Conservation (phyloP, 192 early-diverging fungal species). For the Linnemannia exigua region DNA sequence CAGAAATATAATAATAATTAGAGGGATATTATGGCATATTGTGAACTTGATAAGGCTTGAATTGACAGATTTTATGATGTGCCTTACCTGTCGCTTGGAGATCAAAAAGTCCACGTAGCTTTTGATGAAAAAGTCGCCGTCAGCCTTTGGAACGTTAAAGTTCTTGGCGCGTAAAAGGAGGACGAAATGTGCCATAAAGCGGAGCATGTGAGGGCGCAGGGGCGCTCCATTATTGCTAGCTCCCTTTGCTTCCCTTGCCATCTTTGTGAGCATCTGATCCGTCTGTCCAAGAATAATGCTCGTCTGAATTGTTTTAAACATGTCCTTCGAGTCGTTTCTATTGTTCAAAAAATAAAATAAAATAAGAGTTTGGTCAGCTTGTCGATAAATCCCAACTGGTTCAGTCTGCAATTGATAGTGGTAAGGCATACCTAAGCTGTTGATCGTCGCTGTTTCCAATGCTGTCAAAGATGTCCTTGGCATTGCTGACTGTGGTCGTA, state of each 20-base stretch:
- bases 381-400: too few relatives aligned
- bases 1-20: background rate
- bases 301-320: slow-evolving; percentile 40
- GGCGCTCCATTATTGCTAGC: slow-evolving; percentile 23
- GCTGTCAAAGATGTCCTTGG: slow-evolving; percentile 37
- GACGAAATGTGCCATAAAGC: slow-evolving; percentile 78
- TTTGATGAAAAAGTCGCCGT: slow-evolving; percentile 66
- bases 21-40: background rate
- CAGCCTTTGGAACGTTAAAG: slow-evolving; percentile 56
- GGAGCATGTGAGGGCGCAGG: slow-evolving; percentile 68
- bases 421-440: slow-evolving; percentile 14
- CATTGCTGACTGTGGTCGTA: slow-evolving; percentile 3
- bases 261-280: slow-evolving; percentile 29
- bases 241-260: slow-evolving; percentile 32
- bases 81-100: slow-evolving; percentile 35
- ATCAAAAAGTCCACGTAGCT: slow-evolving; percentile 65
- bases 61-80: background rate
- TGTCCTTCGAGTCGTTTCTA: slow-evolving; percentile 35
- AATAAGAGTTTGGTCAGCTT: background rate
- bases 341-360: background rate
- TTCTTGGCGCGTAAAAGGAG: slow-evolving; percentile 74
- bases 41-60: background rate
- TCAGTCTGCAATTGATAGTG: background rate
- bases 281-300: slow-evolving; percentile 53
- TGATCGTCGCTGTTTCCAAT: slow-evolving; percentile 28